Percentiles rank a stretch among this genome's conserved stretches.
phyloP scores from a whole-genome alignment of 2,329 filamentous ascomycete species.

The Cadophora gregata region DNA sequence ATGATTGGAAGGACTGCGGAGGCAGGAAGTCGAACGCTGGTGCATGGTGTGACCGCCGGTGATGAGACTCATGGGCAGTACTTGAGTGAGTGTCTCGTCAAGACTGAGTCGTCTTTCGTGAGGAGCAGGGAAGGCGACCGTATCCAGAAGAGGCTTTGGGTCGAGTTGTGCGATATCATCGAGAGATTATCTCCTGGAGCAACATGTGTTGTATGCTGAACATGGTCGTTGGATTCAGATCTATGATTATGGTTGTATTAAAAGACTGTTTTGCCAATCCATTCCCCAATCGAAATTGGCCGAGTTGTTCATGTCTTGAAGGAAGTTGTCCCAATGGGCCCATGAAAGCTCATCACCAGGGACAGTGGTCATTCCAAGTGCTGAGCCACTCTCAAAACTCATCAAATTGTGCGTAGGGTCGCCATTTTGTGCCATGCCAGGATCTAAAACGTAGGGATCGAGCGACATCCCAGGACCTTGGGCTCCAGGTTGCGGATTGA shows the following conservation, averaged over 20 bases:
- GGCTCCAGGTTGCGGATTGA: background rate
- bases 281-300: slow-evolving; percentile 4
- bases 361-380: background rate
- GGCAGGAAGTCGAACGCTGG: slow-evolving; percentile 13
- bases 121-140: slow-evolving; percentile 15
- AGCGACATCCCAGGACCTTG: background rate
- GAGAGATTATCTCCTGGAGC: slow-evolving; percentile 13
- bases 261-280: slow-evolving; percentile 2
- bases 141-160: slow-evolving; percentile 16
- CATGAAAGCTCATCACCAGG: background rate
- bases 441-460: background rate
- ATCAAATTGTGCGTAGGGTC: background rate
- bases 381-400: background rate
- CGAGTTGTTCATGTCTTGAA: slow-evolving; percentile 14
- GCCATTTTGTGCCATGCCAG: background rate
- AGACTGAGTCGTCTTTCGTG: slow-evolving; percentile 15
- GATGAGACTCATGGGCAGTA: slow-evolving; percentile 24
- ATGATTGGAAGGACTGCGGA: slow-evolving; percentile 17
- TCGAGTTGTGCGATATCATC: slow-evolving; percentile 15
- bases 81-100: slow-evolving; percentile 23
- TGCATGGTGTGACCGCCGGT: slow-evolving; percentile 14
- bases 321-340: slow-evolving; percentile 14
- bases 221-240: background rate
- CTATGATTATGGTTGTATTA: background rate
- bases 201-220: background rate